Base-by-base conservation (phyloP, 1,284 basidiomycete species). In the Lentinus polychrous region DNA sequence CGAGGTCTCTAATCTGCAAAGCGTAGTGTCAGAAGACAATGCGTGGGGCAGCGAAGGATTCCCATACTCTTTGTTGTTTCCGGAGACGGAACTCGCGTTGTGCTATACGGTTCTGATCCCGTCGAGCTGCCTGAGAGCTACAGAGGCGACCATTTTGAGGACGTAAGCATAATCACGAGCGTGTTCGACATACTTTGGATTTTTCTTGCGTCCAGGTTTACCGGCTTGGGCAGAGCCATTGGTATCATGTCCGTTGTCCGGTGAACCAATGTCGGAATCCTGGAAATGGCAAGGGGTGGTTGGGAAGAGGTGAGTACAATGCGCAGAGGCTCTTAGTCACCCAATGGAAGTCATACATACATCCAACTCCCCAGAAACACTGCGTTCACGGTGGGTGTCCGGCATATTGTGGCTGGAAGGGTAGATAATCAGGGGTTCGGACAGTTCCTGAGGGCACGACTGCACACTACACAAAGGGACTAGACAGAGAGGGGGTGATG, bases 51-150 rank as follows among this genome's bases (percentile, higher is more conserved):
- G 45, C 36, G 27, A 42, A 50, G 7, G 35, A 40, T 4, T 4
- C 10, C 10, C 73, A 55, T 52, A 83, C 82, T 64, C 85, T 76
- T 58, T 91, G 90, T 64, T 94, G 92, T 64, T 94, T 94, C 56
- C 91, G 75, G 46, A 93, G 73, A 37, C 92, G 80, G 60, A 95
- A 95, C 66, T 95, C 92, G 43, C 92, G 80, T 66, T 95, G 93
- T 1, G 92, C 92, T 50, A 94, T 91, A 49, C 93, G 78, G 63
- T 95, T 95, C 67, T 95, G 92, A 68, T 91, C 88, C 56, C 87
- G 78, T 57, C 87, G 70, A 14, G 88, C 87, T 35, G 88, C 87
- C 67, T 91, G 87, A 27, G 88, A 91, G 69, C 88, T 88, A 52
- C n/a, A 43, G 46, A 49, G 45, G 51, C 49, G 47, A 41, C 39